These are phyloP conservation scores for Didymellaceae sp. DNA, from an alignment of 2,329 filamentous ascomycete genomes.

Conservation along the genomic window DNA sequence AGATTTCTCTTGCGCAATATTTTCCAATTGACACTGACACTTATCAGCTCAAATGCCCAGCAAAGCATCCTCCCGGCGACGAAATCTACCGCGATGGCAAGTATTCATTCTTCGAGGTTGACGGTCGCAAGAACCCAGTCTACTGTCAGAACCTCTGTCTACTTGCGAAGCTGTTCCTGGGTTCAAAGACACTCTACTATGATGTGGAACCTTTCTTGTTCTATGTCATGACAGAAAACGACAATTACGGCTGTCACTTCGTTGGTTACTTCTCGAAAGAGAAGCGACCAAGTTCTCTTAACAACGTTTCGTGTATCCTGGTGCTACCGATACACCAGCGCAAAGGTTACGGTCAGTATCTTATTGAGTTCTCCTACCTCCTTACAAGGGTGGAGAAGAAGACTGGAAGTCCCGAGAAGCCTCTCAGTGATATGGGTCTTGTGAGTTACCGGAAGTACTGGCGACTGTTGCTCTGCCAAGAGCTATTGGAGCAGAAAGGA, in stretches of 20 bases:
- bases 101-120: conserved; percentile 95
- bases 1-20: conserved; percentile 5
- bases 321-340: conserved; percentile 96
- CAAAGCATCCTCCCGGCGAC: conserved; percentile 95
- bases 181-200: conserved; percentile 97
- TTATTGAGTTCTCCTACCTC: conserved; percentile 98
- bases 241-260: conserved; percentile 91
- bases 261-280: conserved; percentile 99
- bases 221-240: conserved; percentile 95
- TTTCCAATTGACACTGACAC: conserved; percentile 27
- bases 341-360: conserved; percentile 93
- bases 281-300: conserved; percentile 90
- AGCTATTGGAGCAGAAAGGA: conserved; percentile 69
- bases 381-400: conserved; percentile 92
- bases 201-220: conserved; percentile 97
- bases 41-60: conserved; percentile 76
- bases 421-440: conserved; percentile 94
- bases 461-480: conserved; percentile 85
- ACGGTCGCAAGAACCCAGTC: conserved; percentile 95
- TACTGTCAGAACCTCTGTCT: conserved; percentile 98
- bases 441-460: conserved; percentile 98
- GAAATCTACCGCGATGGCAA: conserved; percentile 94
- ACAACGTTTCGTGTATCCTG: conserved; percentile 97
- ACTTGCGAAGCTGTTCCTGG: conserved; percentile 94
- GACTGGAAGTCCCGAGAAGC: conserved; percentile 95